phyloP scores from a whole-genome alignment of 2,329 filamentous ascomycete species.

The Hypoxylon sp. region DNA sequence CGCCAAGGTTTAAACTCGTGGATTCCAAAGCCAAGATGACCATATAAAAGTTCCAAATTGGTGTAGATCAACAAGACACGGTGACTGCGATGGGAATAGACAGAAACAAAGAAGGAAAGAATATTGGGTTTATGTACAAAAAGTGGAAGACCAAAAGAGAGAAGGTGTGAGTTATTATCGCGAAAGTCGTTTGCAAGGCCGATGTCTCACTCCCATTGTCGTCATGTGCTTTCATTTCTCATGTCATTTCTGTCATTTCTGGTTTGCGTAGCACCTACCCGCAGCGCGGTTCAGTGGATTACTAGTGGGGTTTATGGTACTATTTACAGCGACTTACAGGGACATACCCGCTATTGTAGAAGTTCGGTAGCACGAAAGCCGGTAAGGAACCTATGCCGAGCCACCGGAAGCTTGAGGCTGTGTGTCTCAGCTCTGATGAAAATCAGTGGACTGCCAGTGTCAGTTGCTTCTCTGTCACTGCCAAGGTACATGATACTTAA shows the following conservation, averaged over 20 bases:
- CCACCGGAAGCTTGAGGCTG: slow-evolving; percentile 27
- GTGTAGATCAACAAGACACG: background rate
- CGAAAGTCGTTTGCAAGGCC: slow-evolving; percentile 7
- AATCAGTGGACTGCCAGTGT: too few relatives aligned
- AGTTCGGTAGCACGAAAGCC: slow-evolving; percentile 12
- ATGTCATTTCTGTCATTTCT: slow-evolving; percentile 14
- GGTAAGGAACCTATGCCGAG: slow-evolving; percentile 4
- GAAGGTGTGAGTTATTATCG: slow-evolving; percentile 1
- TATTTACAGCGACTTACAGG: slow-evolving; percentile 6
- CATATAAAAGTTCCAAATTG: background rate
- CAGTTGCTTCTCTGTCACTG: too few relatives aligned
- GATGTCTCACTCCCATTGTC: slow-evolving; percentile 32
- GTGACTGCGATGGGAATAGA: slow-evolving; percentile 5
- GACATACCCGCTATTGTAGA: slow-evolving; percentile 17
- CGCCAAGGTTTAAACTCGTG: slow-evolving; percentile 16
- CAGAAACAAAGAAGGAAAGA: slow-evolving; percentile 1
- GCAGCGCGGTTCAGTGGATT: background rate
- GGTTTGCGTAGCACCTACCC: too few relatives aligned
- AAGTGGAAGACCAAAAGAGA: background rate
- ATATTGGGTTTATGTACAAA: background rate
- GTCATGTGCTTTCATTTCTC: slow-evolving; percentile 26
- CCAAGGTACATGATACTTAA: too few relatives aligned
- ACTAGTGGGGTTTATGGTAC: slow-evolving; percentile 8
- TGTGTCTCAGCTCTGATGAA: too few relatives aligned
- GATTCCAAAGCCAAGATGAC: slow-evolving; percentile 6